Evolutionary conservation across 2,329 filamentous ascomycete species (phyloP), one percentile per base, ranked within the genome.

Genomic region (Remersonia thermophila): DNA sequence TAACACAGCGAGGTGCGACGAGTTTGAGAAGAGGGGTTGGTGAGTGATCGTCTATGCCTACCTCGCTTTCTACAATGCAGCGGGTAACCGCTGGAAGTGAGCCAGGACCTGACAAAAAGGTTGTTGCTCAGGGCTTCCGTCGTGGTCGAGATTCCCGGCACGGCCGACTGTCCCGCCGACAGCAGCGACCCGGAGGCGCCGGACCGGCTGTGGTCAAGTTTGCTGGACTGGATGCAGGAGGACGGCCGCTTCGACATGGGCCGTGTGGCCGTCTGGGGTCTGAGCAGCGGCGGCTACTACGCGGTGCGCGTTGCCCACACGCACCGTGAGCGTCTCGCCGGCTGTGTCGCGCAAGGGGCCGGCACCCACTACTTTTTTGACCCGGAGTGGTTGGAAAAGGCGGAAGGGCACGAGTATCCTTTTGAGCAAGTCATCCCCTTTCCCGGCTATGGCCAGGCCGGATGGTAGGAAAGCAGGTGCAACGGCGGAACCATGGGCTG

Each of bases 221-320:
- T 82, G 20, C 55, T 83, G 3, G 66, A 67, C 25, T 82, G 76
- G 68, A 60, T 79, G 62, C 56, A 51, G 2, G 39, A 51, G 3
- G 57, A 70, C 33, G 55, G 60, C 2, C 50, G 59, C 20, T 73
- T 80, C 47, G 67, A 82, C 51, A 69, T 69, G 63, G 46, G 49
- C 2, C 65, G 63, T 25, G 57, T 83, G 7, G 55, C 76, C 41
- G 70, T 66, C 32, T 82, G 77, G 77, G 78, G 77, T 0, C 57
- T 82, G 25, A 77, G 71, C 44, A 65, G 69, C 0, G 78, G 78
- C 20, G 77, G 77, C 0, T 81, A 80, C 61, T 80, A 82, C 55
- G 77, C 77, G 14, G 63, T 77, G 27, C 68, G 77, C 13, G 64
- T 73, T n/a, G 77, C 77, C 30, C 74, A 80, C 53, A 81, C 76